Evolutionary conservation across 2,329 filamentous ascomycete species (phyloP).

Genomic region (Bipolaris zeicola): DNA sequence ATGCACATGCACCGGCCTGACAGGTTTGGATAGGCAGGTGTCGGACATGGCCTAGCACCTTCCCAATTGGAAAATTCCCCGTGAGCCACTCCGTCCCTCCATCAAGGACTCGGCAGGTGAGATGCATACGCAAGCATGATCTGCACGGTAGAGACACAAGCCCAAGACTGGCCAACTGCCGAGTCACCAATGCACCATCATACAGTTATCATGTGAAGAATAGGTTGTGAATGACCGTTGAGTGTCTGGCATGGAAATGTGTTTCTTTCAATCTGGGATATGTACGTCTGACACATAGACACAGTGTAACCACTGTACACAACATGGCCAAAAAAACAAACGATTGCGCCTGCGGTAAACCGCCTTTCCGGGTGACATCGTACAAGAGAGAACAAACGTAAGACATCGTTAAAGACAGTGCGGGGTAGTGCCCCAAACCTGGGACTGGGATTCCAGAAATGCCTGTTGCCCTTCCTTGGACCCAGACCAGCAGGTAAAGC

Average conservation of each 20-base stretch:
- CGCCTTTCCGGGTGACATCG: constrained; percentile 7
- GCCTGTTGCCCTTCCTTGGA: constrained; percentile 20
- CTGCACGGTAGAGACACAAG: not conserved
- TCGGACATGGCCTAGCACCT: not conserved
- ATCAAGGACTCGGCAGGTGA: not conserved
- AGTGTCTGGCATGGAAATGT: constrained; percentile 2
- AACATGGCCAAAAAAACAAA: constrained; percentile 18
- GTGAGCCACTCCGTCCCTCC: not conserved
- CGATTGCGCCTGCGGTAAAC: constrained; percentile 11
- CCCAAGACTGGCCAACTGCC: not conserved
- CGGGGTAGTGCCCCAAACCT: constrained; percentile 22
- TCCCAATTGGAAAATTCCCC: not conserved
- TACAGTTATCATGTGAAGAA: not conserved
- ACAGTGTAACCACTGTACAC: constrained; percentile 16
- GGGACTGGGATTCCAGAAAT: constrained; percentile 20
- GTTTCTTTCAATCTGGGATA: constrained; percentile 15
- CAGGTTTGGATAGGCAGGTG: not conserved
- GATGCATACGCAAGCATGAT: not conserved
- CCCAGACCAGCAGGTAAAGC: constrained; percentile 15
- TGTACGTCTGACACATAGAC: constrained; percentile 16
- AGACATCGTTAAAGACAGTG: constrained; percentile 27
- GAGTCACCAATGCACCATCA: not conserved
- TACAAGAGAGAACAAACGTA: constrained; percentile 17
- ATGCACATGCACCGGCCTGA: not conserved
- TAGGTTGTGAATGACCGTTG: not conserved